These are phyloP conservation scores for Taphrina betulina DNA, from an alignment of 1,139 yeast genomes.

Conservation along the genomic window DNA sequence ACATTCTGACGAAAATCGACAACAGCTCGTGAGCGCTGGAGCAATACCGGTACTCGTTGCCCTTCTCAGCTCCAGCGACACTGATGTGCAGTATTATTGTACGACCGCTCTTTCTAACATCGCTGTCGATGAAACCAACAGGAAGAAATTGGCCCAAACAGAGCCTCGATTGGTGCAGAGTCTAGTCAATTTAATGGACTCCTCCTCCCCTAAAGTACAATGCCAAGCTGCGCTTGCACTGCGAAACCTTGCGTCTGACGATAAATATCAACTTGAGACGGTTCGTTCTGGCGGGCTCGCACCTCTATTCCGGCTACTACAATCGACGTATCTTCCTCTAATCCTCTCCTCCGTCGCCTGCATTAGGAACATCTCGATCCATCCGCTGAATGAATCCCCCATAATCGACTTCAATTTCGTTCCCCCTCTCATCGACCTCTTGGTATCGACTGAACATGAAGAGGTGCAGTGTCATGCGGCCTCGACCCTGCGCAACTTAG, in stretches of 20 bases:
- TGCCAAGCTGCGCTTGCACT: conserved; percentile 97
- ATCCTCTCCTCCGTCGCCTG: conserved; percentile 97
- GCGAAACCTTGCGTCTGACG: conserved; percentile 92
- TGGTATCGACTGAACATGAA: conserved; percentile 83
- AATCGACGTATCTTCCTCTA: conserved; percentile 86
- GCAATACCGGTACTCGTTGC: conserved; percentile 95
- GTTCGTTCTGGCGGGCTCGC: conserved; percentile 95
- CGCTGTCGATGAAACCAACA: conserved; percentile 90
- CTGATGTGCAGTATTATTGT: conserved; percentile 97
- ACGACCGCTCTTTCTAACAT: conserved; percentile 95
- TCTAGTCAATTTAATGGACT: conserved; percentile 86
- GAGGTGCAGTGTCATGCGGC: conserved; percentile 98
- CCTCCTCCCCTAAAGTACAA: conserved; percentile 83
- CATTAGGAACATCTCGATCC: conserved; percentile 92
- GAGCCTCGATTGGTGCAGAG: conserved; percentile 92
- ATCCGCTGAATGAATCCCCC: conserved; percentile 90
- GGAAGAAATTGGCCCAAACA: conserved; percentile 82
- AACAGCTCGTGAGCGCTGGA: conserved; percentile 94
- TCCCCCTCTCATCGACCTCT: conserved; percentile 78
- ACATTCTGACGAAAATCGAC: conserved; percentile 93
- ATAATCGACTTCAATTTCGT: conserved; percentile 95
- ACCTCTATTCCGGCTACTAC: conserved; percentile 79
- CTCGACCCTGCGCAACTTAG: conserved; percentile 88
- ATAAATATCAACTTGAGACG: conserved; percentile 83
- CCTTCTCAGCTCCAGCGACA: conserved; percentile 80